phyloP scores from a whole-genome alignment of 2,329 filamentous ascomycete species.

The Lachnellula subtilissima region DNA sequence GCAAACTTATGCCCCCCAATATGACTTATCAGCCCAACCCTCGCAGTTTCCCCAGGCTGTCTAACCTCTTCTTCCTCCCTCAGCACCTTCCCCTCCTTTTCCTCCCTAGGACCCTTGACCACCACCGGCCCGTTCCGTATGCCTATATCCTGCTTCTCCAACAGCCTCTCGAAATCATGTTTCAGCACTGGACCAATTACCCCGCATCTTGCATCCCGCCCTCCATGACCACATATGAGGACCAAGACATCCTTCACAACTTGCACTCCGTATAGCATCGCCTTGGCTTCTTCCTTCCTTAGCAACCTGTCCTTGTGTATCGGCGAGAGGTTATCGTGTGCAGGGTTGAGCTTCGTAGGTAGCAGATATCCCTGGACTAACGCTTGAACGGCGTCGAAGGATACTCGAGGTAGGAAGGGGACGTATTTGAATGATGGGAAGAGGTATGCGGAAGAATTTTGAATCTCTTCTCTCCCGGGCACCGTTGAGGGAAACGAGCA shows the following conservation, averaged over 20 bases:
- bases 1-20: constrained; percentile 84
- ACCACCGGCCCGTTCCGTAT: constrained; percentile 44
- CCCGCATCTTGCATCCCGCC: constrained; percentile 78
- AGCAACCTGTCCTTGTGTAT: constrained; percentile 49
- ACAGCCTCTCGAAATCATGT: constrained; percentile 60
- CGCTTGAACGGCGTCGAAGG: constrained; percentile 49
- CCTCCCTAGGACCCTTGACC: constrained; percentile 32
- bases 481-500: constrained; percentile 63
- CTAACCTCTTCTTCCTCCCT: constrained; percentile 30
- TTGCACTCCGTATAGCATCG: constrained; percentile 50
- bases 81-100: background rate
- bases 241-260: constrained; percentile 67
- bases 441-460: constrained; percentile 64
- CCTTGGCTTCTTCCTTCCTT: constrained; percentile 49
- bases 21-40: constrained; percentile 70
- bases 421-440: constrained; percentile 82
- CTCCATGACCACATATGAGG: constrained; percentile 82
- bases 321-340: constrained; percentile 53
- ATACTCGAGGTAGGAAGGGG: constrained; percentile 61
- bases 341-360: constrained; percentile 55
- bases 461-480: constrained; percentile 34
- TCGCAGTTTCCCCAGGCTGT: constrained; percentile 38
- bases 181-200: constrained; percentile 69
- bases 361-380: constrained; percentile 63
- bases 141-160: constrained; percentile 46